These are phyloP conservation scores for Acacia crassicarpa DNA, from an alignment of 306 rosid species.

Conservation along the genomic window DNA sequence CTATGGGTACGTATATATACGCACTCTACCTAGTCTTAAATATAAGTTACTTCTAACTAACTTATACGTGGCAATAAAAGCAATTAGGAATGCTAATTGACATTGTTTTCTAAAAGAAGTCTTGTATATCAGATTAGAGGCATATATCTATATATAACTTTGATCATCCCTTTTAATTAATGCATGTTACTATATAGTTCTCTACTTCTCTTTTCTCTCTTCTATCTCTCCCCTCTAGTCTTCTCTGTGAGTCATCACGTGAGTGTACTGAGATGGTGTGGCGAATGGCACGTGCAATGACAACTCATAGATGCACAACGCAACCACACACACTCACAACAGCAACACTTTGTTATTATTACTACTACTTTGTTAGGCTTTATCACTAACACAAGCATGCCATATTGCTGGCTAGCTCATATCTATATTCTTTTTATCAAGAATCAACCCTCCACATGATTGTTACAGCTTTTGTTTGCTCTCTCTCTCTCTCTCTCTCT, in stretches of 20 bases:
- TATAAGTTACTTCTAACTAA: no score
- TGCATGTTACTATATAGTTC: neutral
- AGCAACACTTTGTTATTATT: neutral
- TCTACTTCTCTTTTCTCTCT: neutral
- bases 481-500: neutral
- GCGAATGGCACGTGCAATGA: conserved; percentile 60
- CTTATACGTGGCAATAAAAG: no score
- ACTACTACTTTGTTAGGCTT: neutral
- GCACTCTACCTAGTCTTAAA: no score
- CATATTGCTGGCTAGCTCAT: conserved; percentile 36
- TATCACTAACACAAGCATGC: conserved; percentile 36
- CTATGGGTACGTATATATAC: conserved; percentile 49
- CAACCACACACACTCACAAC: conserved; percentile 22
- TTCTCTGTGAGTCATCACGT: neutral
- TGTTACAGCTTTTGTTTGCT: conserved; percentile 1
- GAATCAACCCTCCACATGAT: conserved; percentile 42
- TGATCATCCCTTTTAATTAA: neutral
- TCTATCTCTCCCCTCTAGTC: neutral
- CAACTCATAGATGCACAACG: conserved; percentile 55
- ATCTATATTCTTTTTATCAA: conserved; percentile 5
- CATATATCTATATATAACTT: neutral
- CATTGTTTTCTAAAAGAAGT: no score
- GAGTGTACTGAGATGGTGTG: conserved; percentile 9
- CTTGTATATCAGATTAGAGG: no score
- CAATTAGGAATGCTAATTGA: no score